Percentiles rank a stretch among this genome's conserved stretches.
phyloP scores from a whole-genome alignment of 257 asterid species.

The Petrea volubilis region DNA sequence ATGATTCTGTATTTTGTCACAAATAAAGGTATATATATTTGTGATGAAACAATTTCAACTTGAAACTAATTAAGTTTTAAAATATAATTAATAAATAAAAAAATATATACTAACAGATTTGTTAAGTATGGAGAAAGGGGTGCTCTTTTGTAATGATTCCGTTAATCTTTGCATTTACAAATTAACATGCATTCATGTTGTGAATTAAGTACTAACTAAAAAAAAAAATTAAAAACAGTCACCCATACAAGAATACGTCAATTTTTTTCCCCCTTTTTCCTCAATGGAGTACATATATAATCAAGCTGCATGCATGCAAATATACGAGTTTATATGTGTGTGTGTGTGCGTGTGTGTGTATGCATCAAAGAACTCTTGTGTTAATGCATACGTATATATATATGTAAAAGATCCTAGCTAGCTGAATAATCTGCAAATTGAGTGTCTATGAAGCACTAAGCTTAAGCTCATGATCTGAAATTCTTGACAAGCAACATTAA shows the following conservation, averaged over 20 bases:
- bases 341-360: neutral
- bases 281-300: neutral
- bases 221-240: neutral
- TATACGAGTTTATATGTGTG: too few species aligned
- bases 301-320: slow-evolving; percentile 16
- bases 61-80: too few species aligned
- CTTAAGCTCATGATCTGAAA: neutral
- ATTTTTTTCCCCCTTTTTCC: neutral
- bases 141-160: too few species aligned
- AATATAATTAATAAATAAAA: too few species aligned
- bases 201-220: too few species aligned
- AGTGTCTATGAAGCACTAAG: slow-evolving; percentile 1
- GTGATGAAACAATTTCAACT: too few species aligned
- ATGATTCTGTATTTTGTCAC: too few species aligned
- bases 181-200: neutral
- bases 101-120: too few species aligned
- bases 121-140: too few species aligned
- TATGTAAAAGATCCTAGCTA: neutral
- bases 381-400: slow-evolving; percentile 9
- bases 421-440: slow-evolving; percentile 1
- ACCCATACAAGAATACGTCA: neutral
- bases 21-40: too few species aligned
- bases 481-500: neutral
- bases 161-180: too few species aligned
- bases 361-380: slow-evolving; percentile 13